Evolutionary conservation across 2,329 filamentous ascomycete genomes (phyloP), one percentile per base, ranked within the genome.

Genomic region (Aspergillus fumigatiaffinis): DNA sequence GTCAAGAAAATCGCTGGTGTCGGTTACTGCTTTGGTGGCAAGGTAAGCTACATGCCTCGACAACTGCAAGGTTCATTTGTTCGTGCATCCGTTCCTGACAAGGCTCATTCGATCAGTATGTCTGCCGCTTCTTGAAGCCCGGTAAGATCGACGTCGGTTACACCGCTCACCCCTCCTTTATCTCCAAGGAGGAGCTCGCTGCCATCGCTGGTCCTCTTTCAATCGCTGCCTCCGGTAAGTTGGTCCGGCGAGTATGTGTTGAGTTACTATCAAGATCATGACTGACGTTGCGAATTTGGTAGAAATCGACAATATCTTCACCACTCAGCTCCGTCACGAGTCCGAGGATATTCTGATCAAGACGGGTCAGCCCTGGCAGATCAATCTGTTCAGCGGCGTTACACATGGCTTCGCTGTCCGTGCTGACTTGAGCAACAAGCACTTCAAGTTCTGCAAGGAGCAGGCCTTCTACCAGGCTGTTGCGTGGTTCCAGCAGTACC

Each of bases 401-500:
- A 74, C 76, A 55, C 91, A 95, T 72, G 91, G 91, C 0, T 96
- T 94, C 67, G 80, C 86, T 8, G 86, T 92, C 2, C 84, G 90
- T 55, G 81, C 80, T 28, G 88, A 94, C 69, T 58, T 82, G 32
- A 80, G 67, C 59, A 80, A 86, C 61, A 81, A 80, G 71, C 62
- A 77, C 49, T 73, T 83, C 68, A 85, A 82, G 71, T 93, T 83
- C 66, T 87, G 89, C 41, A 92, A 91, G 82, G 89, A 95, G 76
- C 85, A 88, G 75, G 90, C 91, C 4, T 94, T 94, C 71, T 68
- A 81, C 62, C 91, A 94, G 79, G 90, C 90, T 38, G 80, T 92
- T 52, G 72, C 79, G 53, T 95, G 91, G 91, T 92, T 95, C 64
- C 82, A 89, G 63, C 79, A 86, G 72, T 79, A 82, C 71, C 71